Evolutionary conservation across 495 filamentous ascomycete genomes (phyloP).

Genomic region (Umbilicaria muhlenbergii): DNA sequence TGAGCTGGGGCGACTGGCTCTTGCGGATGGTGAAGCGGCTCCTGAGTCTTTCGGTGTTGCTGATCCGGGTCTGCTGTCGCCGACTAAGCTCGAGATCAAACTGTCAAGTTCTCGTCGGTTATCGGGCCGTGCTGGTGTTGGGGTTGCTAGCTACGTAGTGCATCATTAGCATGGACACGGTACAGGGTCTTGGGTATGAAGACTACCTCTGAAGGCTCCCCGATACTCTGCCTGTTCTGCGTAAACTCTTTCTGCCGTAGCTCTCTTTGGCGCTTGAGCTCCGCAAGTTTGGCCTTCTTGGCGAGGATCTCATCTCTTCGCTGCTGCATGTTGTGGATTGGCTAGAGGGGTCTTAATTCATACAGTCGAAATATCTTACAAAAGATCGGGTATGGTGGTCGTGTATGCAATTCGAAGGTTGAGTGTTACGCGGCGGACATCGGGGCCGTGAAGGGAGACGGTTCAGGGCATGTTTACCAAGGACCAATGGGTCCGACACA

Average conservation of each 20-base stretch:
- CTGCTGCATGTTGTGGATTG: slow-evolving; percentile 43
- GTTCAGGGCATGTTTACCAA: no score
- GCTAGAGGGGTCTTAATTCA: slow-evolving; percentile 6
- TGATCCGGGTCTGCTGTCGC: slow-evolving; percentile 58
- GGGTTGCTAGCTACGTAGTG: slow-evolving; percentile 43
- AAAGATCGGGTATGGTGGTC: no score
- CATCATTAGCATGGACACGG: neutral
- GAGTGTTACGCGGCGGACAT: no score
- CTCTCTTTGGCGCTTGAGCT: slow-evolving; percentile 74
- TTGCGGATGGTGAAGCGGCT: slow-evolving; percentile 35
- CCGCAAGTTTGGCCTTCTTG: slow-evolving; percentile 87
- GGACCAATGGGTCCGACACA: no score
- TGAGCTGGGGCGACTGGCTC: slow-evolving; percentile 71
- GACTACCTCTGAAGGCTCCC: slow-evolving; percentile 38
- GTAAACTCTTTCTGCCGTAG: slow-evolving; percentile 58
- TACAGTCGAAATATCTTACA: no score
- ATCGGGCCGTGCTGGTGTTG: slow-evolving; percentile 51
- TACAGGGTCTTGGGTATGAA: neutral
- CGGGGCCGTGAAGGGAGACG: no score
- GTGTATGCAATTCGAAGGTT: no score
- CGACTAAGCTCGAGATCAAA: slow-evolving; percentile 63
- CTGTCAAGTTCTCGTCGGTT: slow-evolving; percentile 68
- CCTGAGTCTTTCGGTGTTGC: slow-evolving; percentile 36
- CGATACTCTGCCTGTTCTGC: slow-evolving; percentile 44
- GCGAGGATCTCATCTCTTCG: slow-evolving; percentile 85